Evolutionary conservation across 208 protist species (phyloP), one percentile per base, ranked within the genome.

Genomic region (Trypanosoma mega): DNA sequence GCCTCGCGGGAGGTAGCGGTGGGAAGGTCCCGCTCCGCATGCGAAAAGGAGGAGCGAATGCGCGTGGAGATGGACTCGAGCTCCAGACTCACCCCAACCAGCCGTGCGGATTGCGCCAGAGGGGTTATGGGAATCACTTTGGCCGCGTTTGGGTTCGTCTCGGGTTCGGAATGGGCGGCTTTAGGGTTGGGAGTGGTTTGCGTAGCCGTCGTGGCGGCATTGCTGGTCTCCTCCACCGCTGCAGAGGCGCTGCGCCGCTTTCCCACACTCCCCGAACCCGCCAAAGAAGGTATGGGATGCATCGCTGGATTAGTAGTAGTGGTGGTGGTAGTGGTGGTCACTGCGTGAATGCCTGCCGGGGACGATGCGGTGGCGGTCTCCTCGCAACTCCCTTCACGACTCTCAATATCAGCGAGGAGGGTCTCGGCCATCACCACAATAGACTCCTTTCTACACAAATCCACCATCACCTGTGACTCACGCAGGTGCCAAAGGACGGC

Each of bases 401-500:
- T 52, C 31, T 68, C 72, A 51, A 70, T 37, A 23, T 63, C 64
- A 18, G 47, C 36, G 27, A 80, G 48, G 26, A 87, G 61, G 0
- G 60, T 47, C 56, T 87, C 80, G 27, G 71, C 54, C 52, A 82
- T 63, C 18, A 61, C 48, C 12, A 74, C 27, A 39, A 76, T 29
- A 47, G 61, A 66, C 48, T 87, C 80, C 23, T 54, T 58, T 24
- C 63, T 43, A 62, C 72, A 79, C 20, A 81, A 39, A 52, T 77
- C 62, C 6, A 76, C 53, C 72, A 87, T 78, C 18, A 57, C 51
- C 24, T 82, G 63, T 24, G 76, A 72, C 53, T 60, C 60, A 14
- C 53, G 26, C 27, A 82, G 48, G 37, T 87, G 76, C 71, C 72
- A 79, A 16, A 87, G 61, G 30, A 68, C 57, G 18, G 70, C 54